These are phyloP conservation scores for Beauveria australis DNA, from an alignment of 2,329 filamentous ascomycete genomes.

Conservation along the genomic window DNA sequence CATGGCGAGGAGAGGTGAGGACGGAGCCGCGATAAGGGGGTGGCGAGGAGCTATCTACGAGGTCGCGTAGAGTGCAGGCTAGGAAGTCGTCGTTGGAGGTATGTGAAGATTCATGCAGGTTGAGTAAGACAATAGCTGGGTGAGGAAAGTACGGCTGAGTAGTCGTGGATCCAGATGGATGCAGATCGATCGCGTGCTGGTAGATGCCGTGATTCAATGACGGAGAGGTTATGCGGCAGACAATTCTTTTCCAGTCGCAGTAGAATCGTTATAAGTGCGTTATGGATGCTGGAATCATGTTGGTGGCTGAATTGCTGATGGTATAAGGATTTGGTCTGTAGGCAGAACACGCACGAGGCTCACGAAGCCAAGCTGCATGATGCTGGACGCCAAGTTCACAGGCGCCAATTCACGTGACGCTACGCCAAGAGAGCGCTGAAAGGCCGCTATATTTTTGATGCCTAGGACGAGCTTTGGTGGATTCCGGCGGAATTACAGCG, in stretches of 20 bases:
- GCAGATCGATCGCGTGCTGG: background rate
- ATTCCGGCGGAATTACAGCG: background rate
- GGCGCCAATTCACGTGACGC: slow-evolving; percentile 3
- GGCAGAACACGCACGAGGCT: background rate
- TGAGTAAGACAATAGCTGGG: background rate
- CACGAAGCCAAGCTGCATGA: background rate
- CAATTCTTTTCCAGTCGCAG: background rate
- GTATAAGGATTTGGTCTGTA: background rate
- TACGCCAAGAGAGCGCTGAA: background rate
- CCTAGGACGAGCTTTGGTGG: background rate
- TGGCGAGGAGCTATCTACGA: slow-evolving; percentile 13
- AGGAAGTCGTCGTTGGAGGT: background rate
- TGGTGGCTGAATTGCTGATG: background rate
- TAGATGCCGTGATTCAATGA: background rate
- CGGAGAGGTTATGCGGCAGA: background rate
- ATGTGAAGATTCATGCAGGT: background rate
- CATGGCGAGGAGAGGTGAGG: slow-evolving; percentile 31
- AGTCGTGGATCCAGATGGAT: background rate
- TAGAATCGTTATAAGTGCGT: background rate
- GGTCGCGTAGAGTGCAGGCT: background rate
- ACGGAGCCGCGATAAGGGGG: background rate
- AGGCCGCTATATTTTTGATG: background rate
- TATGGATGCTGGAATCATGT: background rate
- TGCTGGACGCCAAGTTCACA: background rate
- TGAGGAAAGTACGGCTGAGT: background rate